Base-by-base conservation (phyloP, 257 asterid genomes). In the Solanum megistacrolobum region DNA sequence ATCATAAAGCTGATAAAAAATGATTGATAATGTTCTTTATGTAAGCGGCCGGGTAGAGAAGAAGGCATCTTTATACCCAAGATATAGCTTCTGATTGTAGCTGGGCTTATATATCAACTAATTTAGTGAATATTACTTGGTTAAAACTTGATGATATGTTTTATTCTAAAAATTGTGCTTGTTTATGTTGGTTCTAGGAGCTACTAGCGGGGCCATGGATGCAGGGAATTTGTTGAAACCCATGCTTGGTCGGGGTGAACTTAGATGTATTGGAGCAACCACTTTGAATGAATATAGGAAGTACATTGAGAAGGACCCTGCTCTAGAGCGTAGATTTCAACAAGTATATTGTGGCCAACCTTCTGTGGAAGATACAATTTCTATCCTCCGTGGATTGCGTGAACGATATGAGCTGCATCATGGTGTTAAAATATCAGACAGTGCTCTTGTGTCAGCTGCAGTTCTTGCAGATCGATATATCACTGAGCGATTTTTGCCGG, bases 281-380 rank as follows among this genome's bases (percentile, higher is more conserved):
- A 96, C 98, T 12, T 93, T 95, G 85, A 95, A 94, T 71, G 99
- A 96, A 88, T 96, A 96, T 88, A 92, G 98, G 87, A 96, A 93
- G 90, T 96, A 96, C 91, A 93, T 96, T 89, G 99, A 96, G 92
- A 96, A 96, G 93, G 99, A 96, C 90, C 98, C 98, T 90, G 99
- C 99, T 43, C 86, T 96, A 87, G 99, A 96, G 87, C 96, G 99
- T 83, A 93, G 99, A 90, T 96, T 96, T 88, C 99, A 96, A 87
- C 99, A 96, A 92, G 99, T 96, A 83, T 96, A 91, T 88, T 96
- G 99, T 90, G 95, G 95, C 83, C 96, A 94, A 88, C 99, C 99
- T 87, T 94, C 98, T 86, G 98, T 96, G 39, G 99, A 95, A 91
- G 98, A 95, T 90, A 89, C 98, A 36, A 91, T 96, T n/a, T 96